Evolutionary conservation across 495 filamentous ascomycete species (phyloP).

Genomic region (Aspergillus carlsbadensis): DNA sequence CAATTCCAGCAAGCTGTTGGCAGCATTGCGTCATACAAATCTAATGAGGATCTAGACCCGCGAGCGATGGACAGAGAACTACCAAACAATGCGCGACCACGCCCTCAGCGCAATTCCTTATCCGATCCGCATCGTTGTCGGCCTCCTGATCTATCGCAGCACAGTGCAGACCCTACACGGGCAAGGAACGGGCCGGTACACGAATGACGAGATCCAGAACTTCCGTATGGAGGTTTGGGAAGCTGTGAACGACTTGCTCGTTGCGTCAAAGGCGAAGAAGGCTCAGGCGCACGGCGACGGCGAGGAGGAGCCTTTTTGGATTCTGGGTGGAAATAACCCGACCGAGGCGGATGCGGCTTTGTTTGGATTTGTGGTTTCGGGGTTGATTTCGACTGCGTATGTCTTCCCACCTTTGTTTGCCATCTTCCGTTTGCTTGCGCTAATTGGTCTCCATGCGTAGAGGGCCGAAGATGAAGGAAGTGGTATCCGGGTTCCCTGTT

Average conservation of each 20-base stretch:
- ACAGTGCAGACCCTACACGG: conserved; percentile 42
- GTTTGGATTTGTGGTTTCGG: conserved; percentile 55
- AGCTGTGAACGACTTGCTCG: conserved; percentile 40
- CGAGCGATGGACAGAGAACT: conserved; percentile 58
- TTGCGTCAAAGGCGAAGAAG: conserved; percentile 18
- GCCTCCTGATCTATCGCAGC: conserved; percentile 48
- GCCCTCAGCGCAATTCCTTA: conserved; percentile 49
- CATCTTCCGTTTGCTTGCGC: background rate
- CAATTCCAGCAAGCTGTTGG: no score
- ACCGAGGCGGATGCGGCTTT: conserved; percentile 57
- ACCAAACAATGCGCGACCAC: conserved; percentile 57
- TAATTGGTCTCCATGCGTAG: conserved; percentile 28
- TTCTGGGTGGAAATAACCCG: conserved; percentile 51
- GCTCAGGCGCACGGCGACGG: conserved; percentile 10
- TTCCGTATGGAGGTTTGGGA: conserved; percentile 55
- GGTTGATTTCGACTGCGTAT: conserved; percentile 53
- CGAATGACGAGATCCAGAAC: conserved; percentile 43
- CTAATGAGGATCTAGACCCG: conserved; percentile 13
- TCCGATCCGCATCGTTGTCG: conserved; percentile 53
- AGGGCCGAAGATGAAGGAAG: conserved; percentile 41
- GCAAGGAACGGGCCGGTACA: conserved; percentile 55
- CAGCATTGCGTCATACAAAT: no score
- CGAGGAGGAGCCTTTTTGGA: conserved; percentile 60
- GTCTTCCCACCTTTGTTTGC: no score
- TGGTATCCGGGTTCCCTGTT: conserved; percentile 44